Conservation (phyloP, 1,139 yeast genomes). For the Chernovozyma aurita region DNA sequence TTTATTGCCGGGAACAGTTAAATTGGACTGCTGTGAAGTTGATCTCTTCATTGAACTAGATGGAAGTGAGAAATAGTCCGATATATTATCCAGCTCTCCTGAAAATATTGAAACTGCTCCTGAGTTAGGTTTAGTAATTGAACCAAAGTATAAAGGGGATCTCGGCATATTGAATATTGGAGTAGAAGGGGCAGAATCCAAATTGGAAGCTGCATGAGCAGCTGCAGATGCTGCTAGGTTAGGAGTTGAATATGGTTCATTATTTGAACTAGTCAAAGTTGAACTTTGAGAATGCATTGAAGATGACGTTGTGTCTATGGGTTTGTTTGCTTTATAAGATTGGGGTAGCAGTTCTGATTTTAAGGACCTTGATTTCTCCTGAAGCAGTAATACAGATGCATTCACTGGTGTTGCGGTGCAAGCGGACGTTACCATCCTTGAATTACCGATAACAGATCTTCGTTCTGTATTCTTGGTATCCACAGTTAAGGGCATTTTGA, state of each 20-base stretch:
- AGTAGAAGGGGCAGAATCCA: slow-evolving; percentile 3
- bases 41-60: neutral
- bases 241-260: neutral
- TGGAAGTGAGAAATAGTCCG: neutral
- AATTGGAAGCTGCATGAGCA: slow-evolving; percentile 1
- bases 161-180: neutral
- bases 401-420: no score
- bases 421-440: no score
- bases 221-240: slow-evolving; percentile 3
- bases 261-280: neutral
- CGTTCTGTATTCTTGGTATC: slow-evolving; percentile 1
- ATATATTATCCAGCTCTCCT: neutral
- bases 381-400: no score
- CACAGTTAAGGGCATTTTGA: slow-evolving; percentile 2
- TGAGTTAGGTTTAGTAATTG: neutral
- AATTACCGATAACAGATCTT: no score
- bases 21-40: slow-evolving; percentile 4
- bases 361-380: no score
- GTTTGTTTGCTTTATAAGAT: no score
- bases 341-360: no score
- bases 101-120: neutral
- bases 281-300: neutral
- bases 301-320: neutral
- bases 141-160: neutral
- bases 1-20: slow-evolving; percentile 12